phyloP scores from a whole-genome alignment of 2,329 filamentous ascomycete genomes.

The Madurella mycetomatis region DNA sequence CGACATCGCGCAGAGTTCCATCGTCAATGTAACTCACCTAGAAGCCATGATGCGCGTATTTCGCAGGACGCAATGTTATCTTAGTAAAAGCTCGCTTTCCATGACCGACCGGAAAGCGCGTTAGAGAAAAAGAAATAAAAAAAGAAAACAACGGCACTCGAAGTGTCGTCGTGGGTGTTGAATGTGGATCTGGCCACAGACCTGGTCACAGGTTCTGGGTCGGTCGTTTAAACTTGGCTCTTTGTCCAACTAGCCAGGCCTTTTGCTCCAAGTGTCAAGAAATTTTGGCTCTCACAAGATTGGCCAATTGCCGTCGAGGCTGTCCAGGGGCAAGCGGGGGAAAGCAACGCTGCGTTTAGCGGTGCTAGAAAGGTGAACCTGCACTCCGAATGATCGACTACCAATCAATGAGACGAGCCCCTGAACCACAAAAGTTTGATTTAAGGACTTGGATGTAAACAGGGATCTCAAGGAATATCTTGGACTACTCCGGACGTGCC shows the following conservation, averaged over 20 bases:
- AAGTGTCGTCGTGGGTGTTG: background rate
- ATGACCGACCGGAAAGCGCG: conserved; percentile 2
- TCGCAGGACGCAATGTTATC: background rate
- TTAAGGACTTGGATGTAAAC: too few species aligned
- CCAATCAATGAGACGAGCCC: conserved; percentile 4
- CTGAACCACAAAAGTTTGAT: too few species aligned
- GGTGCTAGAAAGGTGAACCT: background rate
- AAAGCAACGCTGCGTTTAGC: background rate
- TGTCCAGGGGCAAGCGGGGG: background rate
- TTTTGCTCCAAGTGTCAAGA: conserved; percentile 15
- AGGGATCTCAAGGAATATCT: too few species aligned
- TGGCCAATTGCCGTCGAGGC: conserved; percentile 17
- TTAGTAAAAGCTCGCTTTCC: background rate
- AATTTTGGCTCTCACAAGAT: conserved; percentile 16
- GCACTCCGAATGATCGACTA: background rate
- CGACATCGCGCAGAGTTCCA: background rate
- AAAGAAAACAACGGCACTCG: background rate
- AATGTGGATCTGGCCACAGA: conserved; percentile 1
- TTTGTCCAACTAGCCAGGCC: conserved; percentile 14
- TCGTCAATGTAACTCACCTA: conserved; percentile 15
- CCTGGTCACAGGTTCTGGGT: too few species aligned
- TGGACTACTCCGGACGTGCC: too few species aligned
- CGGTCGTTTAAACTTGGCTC: background rate
- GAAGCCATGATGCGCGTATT: conserved; percentile 22
- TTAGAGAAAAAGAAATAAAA: background rate